Base-by-base conservation (phyloP, 495 filamentous ascomycete species). In the Annulohypoxylon maeteangense region DNA sequence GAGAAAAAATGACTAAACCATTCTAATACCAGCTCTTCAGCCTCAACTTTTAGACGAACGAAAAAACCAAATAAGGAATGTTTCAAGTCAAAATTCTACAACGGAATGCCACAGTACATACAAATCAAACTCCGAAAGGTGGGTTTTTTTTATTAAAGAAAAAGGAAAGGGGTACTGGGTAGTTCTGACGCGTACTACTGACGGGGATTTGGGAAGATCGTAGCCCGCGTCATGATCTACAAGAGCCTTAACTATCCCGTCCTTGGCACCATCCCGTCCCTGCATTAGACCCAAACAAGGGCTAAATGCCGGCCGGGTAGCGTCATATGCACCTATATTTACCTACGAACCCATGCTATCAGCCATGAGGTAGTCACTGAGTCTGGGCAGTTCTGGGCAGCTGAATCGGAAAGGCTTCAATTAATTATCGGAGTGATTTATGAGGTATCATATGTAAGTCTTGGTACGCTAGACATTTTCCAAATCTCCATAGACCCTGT, bases 161-260 rank as follows among this genome's bases (percentile, higher is more conserved):
- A 59, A 27, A 36, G 54, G 12, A 67, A 67, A 25, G 63, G 65
- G 56, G 42, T 7, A 51, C 16, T 22, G 65, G 56, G 27, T 29
- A 32, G 50, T 54, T 36, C 14, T 57, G 54, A 67, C 65, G 55
- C 65, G 65, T 67, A 54, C 56, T 32, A 40, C 32, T n/a, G n/a
- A 61, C 45, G 22, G 34, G 56, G 65, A 67, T 55, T 32, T 27
- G 18, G 11, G 12, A 31, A 59, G 45, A 65, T 65, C 50, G 34
- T 27, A 36, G 47, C 29, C 34, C 65, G 23, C 64, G 47, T 65
- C 62, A 65, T 65, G 56, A 67, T 67, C 65, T 48, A 57, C 65
- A 67, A 42, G 42, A 67, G 54, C 44, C 48, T 53, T 42, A 38
- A 31, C 42, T 29, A 59, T 59, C 42, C 53, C 55, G 55, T 31